phyloP scores from a whole-genome alignment of 257 asterid genomes.

The Solanum bulbocastanum region DNA sequence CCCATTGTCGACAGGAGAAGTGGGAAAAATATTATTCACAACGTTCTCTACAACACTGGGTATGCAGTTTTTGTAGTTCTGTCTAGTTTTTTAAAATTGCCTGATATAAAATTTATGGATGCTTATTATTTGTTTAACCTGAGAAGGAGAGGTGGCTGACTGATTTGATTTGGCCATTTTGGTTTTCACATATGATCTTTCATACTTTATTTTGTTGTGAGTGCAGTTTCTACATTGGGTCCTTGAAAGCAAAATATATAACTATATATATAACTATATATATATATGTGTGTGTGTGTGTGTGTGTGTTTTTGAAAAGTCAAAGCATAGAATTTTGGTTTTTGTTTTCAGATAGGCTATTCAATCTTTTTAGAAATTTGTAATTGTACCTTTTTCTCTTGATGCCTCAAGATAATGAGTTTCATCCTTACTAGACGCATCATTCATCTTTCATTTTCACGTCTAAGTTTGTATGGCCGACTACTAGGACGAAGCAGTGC shows the following conservation, averaged over 20 bases:
- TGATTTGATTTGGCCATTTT: background rate
- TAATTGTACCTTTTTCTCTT: background rate
- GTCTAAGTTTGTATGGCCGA: background rate
- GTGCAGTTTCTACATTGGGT: background rate
- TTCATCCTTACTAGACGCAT: background rate
- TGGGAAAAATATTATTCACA: constrained; percentile 57
- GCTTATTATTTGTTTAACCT: background rate
- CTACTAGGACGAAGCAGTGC: background rate
- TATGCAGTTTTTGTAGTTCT: background rate
- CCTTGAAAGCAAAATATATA: background rate
- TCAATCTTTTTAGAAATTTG: background rate
- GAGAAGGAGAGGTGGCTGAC: background rate
- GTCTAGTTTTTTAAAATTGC: background rate
- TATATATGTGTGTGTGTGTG: too few relatives aligned
- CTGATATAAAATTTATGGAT: background rate
- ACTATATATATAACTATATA: background rate
- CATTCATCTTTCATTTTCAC: background rate
- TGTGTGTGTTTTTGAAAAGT: background rate
- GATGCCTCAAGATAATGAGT: background rate
- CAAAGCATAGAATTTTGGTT: background rate
- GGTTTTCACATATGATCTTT: background rate
- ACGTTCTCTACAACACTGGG: constrained; percentile 11
- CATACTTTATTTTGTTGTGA: background rate
- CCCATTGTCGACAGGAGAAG: constrained; percentile 86
- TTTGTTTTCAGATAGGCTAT: background rate